Evolutionary conservation across 768 basidiomycete species (phyloP), one percentile per base, ranked within the genome.

Genomic region (Suillus discolor): DNA sequence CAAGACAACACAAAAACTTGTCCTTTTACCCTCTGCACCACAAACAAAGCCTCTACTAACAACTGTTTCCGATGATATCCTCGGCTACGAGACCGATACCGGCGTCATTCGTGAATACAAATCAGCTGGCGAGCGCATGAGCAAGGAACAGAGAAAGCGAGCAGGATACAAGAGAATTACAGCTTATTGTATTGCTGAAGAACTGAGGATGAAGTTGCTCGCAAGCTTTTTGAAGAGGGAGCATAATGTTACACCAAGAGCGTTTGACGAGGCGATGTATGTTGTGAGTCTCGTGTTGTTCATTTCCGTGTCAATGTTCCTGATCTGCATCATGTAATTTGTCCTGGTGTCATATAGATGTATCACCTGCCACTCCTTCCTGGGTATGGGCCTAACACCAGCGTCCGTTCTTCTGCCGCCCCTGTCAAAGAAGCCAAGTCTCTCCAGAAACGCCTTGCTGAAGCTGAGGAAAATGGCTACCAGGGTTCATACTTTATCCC

Each of bases 191-290:
- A 83, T 95, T 7, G 92, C 93, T 8, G 94, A 96, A 70, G 85
- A 85, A 8, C 89, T 96, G 76, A 88, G 89, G 73, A 90, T 93
- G 86, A 96, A 94, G 75, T 78, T 92, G 0, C 78, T 97, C 25
- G 88, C 90, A 13, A 88, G 89, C 2, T 97, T 96, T 72, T 74
- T 97, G 74, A 97, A 96, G 77, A 82, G 96, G 61, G 96, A 98
- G 73, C 96, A 98, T 74, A 97, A 96, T 63, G 95, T 96, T 13
- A 83, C 79, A 12, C 94, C 89, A 1, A 83, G 96, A 66, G 85
- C 94, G 0, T 98, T 94, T 69, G 96, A 97, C 74, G 96, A 98
- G 78, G 96, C 95, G 0, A 78, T 97, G 66, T 97, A 97, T 80
- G 92, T 89, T 64, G 96, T 96, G 67, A 79, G 93, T 84, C 16